Evolutionary conservation across 331 rosid genomes (phyloP).

Genomic region (Malus hybrid): DNA sequence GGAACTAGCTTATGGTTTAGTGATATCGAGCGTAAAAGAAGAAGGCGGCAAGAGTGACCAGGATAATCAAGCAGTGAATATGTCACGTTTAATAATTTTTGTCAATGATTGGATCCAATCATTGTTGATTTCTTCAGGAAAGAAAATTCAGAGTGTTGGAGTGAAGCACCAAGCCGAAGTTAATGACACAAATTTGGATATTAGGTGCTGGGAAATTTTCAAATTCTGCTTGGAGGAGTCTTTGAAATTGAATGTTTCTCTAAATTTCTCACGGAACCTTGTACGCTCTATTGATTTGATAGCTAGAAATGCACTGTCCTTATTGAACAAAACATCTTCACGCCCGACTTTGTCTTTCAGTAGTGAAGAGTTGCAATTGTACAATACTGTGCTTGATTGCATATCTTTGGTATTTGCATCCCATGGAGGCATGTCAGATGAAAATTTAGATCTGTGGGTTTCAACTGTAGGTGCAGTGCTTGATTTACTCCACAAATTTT

Average conservation of each 20-base stretch:
- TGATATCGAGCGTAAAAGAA: constrained; percentile 30
- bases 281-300: constrained; percentile 44
- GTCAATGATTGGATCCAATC: constrained; percentile 80
- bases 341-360: constrained; percentile 10
- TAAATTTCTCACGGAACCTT: constrained; percentile 60
- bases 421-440: constrained; percentile 63
- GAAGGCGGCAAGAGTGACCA: constrained; percentile 16
- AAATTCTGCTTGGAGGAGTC: constrained; percentile 78
- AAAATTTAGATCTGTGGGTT: constrained; percentile 71
- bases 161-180: constrained; percentile 28
- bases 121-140: constrained; percentile 56
- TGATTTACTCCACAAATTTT: constrained; percentile 47
- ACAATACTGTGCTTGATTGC: constrained; percentile 54
- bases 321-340: constrained; percentile 20
- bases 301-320: constrained; percentile 39
- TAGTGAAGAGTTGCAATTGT: constrained; percentile 38
- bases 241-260: constrained; percentile 32
- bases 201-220: constrained; percentile 78
- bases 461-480: constrained; percentile 41
- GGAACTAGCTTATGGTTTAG: constrained; percentile 54
- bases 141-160: constrained; percentile 25
- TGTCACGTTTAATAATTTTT: constrained; percentile 47
- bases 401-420: constrained; percentile 65
- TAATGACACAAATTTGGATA: constrained; percentile 49
- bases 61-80: constrained; percentile 42